Percentiles rank a stretch among this genome's conserved stretches.
Evolutionary conservation across 257 asterid species (phyloP).

Genomic region (Jacaranda copaia): DNA sequence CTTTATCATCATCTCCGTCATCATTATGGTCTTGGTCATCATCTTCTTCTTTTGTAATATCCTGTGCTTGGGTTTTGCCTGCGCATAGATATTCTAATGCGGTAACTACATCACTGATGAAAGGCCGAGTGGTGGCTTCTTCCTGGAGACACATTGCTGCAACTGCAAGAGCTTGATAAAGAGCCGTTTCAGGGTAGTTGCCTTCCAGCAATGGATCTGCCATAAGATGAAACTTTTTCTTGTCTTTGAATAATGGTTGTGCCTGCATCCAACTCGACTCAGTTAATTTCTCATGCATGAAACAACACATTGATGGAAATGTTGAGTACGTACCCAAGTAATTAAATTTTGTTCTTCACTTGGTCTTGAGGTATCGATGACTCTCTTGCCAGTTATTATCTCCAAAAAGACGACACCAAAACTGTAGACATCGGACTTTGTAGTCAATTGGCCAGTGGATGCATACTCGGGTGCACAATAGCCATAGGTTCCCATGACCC

Average conservation of each 20-base stretch:
- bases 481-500: conserved; percentile 73
- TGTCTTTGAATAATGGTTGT: conserved; percentile 62
- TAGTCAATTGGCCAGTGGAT: conserved; percentile 45
- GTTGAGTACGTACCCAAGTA: conserved; percentile 50
- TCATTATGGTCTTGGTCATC: background rate
- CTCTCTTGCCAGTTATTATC: conserved; percentile 63
- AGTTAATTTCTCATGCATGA: background rate
- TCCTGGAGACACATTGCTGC: conserved; percentile 79
- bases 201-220: conserved; percentile 61
- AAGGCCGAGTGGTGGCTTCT: conserved; percentile 63
- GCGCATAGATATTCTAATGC: conserved; percentile 49
- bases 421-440: conserved; percentile 67
- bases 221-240: conserved; percentile 55
- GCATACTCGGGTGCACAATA: conserved; percentile 76
- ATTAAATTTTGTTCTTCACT: conserved; percentile 54
- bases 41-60: background rate
- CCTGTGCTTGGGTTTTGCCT: background rate
- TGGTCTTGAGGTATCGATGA: conserved; percentile 57
- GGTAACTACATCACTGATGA: conserved; percentile 58
- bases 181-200: conserved; percentile 53
- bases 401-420: conserved; percentile 70
- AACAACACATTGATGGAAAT: background rate
- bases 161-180: conserved; percentile 67
- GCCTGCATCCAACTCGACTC: conserved; percentile 44
- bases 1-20: background rate